Percentiles rank a stretch among this genome's conserved stretches.
These are phyloP conservation scores for Crithidia acanthocephali DNA, from an alignment of 208 protist species.

Conservation along the genomic window DNA sequence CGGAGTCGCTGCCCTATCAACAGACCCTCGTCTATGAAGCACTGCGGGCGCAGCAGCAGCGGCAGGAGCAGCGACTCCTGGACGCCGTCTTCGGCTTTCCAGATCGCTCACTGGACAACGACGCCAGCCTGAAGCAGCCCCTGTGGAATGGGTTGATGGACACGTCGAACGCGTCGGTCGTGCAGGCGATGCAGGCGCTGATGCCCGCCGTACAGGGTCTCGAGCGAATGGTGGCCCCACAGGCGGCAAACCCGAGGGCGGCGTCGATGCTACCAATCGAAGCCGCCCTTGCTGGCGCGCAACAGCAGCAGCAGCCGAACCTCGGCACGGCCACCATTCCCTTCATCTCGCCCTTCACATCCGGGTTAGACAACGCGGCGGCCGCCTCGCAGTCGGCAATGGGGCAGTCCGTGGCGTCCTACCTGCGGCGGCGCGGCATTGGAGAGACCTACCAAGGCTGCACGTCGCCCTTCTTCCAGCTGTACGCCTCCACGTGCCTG, in stretches of 20 bases:
- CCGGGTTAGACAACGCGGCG: not conserved
- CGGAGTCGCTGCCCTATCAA: conserved; percentile 15
- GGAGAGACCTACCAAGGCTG: conserved; percentile 25
- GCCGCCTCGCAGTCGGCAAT: not conserved
- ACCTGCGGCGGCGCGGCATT: conserved; percentile 5
- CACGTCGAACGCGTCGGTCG: not conserved
- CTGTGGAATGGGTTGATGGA: conserved; percentile 5
- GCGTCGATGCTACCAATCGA: too few relatives aligned
- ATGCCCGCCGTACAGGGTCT: not conserved
- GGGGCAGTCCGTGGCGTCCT: not conserved
- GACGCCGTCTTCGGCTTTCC: not conserved
- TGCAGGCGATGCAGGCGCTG: not conserved
- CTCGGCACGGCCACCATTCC: conserved; percentile 17
- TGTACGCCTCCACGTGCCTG: conserved; percentile 3
- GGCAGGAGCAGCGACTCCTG: not conserved
- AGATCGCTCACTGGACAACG: not conserved
- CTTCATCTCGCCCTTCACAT: not conserved
- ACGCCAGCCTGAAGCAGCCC: not conserved
- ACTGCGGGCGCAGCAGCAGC: not conserved
- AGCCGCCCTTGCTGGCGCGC: too few relatives aligned
- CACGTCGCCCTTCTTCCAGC: conserved; percentile 27
- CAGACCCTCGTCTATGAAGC: conserved; percentile 13
- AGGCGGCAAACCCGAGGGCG: too few relatives aligned
- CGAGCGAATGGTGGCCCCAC: not conserved
- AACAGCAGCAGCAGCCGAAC: not conserved